Conservation (phyloP, 164 flowering plant species). For the Malania oleifera region DNA sequence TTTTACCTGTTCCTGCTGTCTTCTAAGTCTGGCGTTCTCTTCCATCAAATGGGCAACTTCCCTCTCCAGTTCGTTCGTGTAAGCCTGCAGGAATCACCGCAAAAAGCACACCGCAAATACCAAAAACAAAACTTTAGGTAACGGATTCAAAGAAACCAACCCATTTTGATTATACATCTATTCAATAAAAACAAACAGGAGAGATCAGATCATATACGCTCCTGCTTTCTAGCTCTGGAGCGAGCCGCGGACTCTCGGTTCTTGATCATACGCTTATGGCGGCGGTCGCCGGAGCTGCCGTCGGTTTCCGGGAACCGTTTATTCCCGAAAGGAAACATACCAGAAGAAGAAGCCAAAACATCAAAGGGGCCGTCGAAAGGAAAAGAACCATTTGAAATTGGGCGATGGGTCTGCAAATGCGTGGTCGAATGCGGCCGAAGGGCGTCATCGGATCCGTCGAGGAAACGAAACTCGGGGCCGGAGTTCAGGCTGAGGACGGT, state of each 20-base stretch:
- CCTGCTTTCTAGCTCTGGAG: constrained; percentile 9
- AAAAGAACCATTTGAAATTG: too few relatives aligned
- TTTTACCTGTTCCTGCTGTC: constrained; percentile 35
- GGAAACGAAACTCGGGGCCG: not conserved
- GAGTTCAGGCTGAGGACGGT: constrained; percentile 1
- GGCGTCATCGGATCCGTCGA: not conserved
- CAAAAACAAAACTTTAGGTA: constrained; percentile 8
- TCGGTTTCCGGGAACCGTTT: not conserved
- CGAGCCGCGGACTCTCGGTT: constrained; percentile 8
- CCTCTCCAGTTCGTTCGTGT: constrained; percentile 54
- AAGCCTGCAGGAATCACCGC: constrained; percentile 39
- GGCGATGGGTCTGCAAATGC: too few relatives aligned
- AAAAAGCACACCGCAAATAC: not conserved
- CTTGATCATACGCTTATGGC: constrained; percentile 4
- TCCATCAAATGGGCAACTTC: constrained; percentile 41
- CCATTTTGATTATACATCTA: not conserved
- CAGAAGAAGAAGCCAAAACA: not conserved
- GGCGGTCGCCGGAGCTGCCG: not conserved
- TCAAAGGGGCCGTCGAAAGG: too few relatives aligned
- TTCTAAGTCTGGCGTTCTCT: constrained; percentile 60
- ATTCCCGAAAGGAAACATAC: not conserved
- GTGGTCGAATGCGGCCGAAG: too few relatives aligned
- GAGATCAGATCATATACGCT: not conserved
- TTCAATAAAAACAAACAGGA: not conserved
- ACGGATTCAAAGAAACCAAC: not conserved